A percentile compares a stretch with the other conserved stretches of the same genome.
These are phyloP conservation scores for Petunia axillaris DNA, from an alignment of 257 asterid genomes.

Conservation along the genomic window DNA sequence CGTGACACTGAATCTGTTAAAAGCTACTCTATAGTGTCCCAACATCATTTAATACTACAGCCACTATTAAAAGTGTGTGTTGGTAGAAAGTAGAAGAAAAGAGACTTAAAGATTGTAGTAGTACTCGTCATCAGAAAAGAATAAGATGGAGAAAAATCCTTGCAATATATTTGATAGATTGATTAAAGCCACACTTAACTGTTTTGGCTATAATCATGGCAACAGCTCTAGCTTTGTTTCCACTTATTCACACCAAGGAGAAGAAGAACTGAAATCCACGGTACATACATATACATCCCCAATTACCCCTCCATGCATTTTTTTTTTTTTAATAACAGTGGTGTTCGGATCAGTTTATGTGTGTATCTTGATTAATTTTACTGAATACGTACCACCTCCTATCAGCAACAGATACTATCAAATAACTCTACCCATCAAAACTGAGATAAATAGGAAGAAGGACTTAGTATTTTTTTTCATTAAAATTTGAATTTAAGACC, in stretches of 20 bases:
- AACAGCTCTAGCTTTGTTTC: not conserved
- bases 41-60: not conserved
- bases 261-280: not conserved
- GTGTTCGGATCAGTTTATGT: no score
- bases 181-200: constrained; percentile 5
- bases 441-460: no score
- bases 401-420: no score
- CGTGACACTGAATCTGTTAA: not conserved
- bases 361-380: no score
- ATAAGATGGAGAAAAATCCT: constrained; percentile 6
- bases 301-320: no score
- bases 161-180: constrained; percentile 6
- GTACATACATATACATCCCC: not conserved
- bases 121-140: not conserved
- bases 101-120: no score
- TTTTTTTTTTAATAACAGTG: no score
- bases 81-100: not conserved
- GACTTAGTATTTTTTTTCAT: no score
- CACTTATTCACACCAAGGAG: not conserved
- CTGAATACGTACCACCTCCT: no score
- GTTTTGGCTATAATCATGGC: not conserved
- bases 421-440: no score
- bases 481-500: no score
- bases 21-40: not conserved
- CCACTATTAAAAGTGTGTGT: no score